Conservation (phyloP, 208 protist species). For the Acanthamoeba castellanii region DNA sequence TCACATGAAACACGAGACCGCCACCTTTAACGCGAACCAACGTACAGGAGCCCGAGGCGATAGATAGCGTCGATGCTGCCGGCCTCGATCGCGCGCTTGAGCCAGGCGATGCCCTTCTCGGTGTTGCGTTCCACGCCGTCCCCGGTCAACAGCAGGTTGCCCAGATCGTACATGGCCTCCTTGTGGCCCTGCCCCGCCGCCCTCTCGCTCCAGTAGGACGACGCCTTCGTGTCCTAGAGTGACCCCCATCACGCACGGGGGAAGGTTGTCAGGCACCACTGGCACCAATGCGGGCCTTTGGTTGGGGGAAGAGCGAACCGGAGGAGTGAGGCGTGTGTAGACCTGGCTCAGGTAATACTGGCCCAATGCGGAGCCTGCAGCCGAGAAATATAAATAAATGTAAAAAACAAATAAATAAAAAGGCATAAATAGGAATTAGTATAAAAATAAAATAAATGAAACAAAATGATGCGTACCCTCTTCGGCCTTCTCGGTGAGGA, state of each 20-base stretch:
- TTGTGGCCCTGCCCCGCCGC: conserved; percentile 8
- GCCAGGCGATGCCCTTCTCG: background rate
- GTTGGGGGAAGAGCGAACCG: background rate
- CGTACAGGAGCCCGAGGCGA: conserved; percentile 10
- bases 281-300: background rate
- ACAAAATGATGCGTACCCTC: background rate
- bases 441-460: no score
- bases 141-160: background rate
- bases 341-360: conserved; percentile 8
- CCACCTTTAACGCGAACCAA: background rate
- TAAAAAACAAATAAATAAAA: background rate
- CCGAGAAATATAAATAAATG: background rate
- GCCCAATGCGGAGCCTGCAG: background rate
- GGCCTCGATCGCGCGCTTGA: background rate
- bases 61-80: background rate
- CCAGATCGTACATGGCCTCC: conserved; percentile 37
- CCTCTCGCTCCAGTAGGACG: background rate
- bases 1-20: background rate
- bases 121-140: background rate
- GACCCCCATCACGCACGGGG: background rate
- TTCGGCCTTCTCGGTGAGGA: conserved; percentile 1
- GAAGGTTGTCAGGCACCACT: no score
- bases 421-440: no score
- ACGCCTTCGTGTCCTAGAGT: background rate
- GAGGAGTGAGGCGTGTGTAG: background rate